A percentile compares a stretch with the other conserved stretches of the same genome.
These are phyloP conservation scores for Beauveria bassiana DNA, from an alignment of 2,329 filamentous ascomycete species.

Conservation along the genomic window DNA sequence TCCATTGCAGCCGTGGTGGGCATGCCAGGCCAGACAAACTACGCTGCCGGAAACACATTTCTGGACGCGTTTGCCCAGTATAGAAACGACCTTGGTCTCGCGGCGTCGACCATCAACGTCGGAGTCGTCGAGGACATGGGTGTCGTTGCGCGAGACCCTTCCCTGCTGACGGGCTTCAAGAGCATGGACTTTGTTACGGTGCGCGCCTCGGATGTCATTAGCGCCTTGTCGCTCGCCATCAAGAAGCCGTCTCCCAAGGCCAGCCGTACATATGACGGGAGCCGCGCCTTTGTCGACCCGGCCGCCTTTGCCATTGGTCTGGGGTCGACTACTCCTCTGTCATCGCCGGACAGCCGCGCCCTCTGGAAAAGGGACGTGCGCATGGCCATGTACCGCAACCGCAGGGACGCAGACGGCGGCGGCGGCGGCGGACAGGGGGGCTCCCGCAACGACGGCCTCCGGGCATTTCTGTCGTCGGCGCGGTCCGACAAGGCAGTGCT, in stretches of 20 bases:
- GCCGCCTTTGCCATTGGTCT: background rate
- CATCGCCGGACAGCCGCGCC: background rate
- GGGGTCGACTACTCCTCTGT: background rate
- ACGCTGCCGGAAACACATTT: conserved; percentile 34
- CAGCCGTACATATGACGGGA: background rate
- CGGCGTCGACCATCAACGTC: conserved; percentile 26
- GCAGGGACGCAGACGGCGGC: conserved; percentile 7
- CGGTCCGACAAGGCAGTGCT: background rate
- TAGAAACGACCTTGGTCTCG: conserved; percentile 17
- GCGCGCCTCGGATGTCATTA: background rate
- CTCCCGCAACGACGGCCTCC: background rate
- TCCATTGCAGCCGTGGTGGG: conserved; percentile 28
- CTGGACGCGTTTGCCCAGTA: conserved; percentile 30
- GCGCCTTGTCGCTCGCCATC: background rate
- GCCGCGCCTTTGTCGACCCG: background rate
- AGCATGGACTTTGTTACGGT: background rate
- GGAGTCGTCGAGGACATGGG: conserved; percentile 27
- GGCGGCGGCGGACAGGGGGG: background rate
- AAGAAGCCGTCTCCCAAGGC: background rate
- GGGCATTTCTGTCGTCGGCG: background rate
- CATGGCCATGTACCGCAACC: background rate
- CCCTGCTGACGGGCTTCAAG: background rate
- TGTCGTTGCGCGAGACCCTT: conserved; percentile 17
- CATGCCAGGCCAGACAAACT: conserved; percentile 30
- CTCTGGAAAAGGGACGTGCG: background rate